Evolutionary conservation across 2,329 filamentous ascomycete species (phyloP).

Genomic region (Lachnellula arida): DNA sequence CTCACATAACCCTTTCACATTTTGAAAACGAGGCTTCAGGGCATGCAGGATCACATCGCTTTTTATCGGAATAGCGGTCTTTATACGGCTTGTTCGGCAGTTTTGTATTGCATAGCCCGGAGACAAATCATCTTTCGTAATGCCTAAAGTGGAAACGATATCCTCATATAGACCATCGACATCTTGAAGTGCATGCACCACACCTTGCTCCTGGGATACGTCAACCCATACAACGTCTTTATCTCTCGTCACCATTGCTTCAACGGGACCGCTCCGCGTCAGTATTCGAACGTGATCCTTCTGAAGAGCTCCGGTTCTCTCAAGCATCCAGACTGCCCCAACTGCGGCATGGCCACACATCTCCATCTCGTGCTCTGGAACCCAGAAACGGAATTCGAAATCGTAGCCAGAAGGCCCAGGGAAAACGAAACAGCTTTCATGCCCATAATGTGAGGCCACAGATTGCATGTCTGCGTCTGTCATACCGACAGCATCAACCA

Average conservation of each 20-base stretch:
- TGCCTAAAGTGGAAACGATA: not conserved
- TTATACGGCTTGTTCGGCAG: not conserved
- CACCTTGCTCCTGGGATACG: too few species aligned
- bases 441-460: too few species aligned
- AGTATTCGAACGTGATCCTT: not conserved
- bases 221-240: too few species aligned
- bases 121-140: not conserved
- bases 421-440: too few species aligned
- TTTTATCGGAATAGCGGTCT: too few species aligned
- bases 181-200: too few species aligned
- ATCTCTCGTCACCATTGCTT: too few species aligned
- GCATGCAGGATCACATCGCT: too few species aligned
- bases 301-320: not conserved
- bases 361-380: conserved; percentile 7
- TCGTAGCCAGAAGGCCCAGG: not conserved
- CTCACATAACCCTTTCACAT: not conserved
- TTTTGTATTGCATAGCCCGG: not conserved
- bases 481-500: not conserved
- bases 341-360: conserved; percentile 8
- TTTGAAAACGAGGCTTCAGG: not conserved
- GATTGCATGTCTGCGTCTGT: too few species aligned
- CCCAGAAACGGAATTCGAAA: conserved; percentile 3
- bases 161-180: not conserved
- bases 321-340: conserved; percentile 2
- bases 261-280: not conserved